These are phyloP conservation scores for Ophiostoma sp. DNA, from an alignment of 2,329 filamentous ascomycete species.

Conservation along the genomic window DNA sequence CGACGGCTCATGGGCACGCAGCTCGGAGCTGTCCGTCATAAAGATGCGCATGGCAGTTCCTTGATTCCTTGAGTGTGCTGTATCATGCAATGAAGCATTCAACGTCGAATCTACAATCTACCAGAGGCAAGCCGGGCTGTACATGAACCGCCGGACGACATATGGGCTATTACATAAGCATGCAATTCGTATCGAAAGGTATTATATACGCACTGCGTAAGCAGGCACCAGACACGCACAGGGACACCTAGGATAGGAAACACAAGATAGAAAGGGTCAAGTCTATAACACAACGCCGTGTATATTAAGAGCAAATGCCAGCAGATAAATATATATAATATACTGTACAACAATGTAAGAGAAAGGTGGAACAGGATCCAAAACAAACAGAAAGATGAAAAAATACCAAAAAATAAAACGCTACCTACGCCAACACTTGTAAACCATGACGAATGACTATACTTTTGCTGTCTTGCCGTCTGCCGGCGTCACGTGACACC, in stretches of 20 bases:
- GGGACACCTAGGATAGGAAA: neutral
- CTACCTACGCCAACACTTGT: neutral
- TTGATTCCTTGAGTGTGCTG: slow-evolving; percentile 26
- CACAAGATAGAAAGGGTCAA: neutral
- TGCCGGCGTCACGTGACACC: neutral
- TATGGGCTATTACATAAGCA: neutral
- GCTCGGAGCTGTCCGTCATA: slow-evolving; percentile 54
- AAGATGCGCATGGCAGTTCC: slow-evolving; percentile 49
- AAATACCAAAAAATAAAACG: neutral
- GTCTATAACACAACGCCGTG: slow-evolving; percentile 3
- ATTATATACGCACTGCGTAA: neutral
- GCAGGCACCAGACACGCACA: neutral
- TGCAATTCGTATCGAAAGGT: too few relatives aligned
- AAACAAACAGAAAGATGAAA: neutral
- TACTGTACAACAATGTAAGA: neutral
- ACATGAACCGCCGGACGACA: neutral
- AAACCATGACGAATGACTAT: neutral
- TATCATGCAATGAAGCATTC: neutral
- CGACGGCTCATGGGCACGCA: slow-evolving; percentile 54
- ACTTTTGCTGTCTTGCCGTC: neutral
- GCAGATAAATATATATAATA: neutral
- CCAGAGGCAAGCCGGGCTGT: neutral
- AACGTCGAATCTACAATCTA: neutral
- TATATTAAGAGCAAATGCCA: slow-evolving; percentile 12
- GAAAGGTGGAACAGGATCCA: neutral